Conservation (phyloP, 495 filamentous ascomycete species). For the Alectoria sarmentosa region DNA sequence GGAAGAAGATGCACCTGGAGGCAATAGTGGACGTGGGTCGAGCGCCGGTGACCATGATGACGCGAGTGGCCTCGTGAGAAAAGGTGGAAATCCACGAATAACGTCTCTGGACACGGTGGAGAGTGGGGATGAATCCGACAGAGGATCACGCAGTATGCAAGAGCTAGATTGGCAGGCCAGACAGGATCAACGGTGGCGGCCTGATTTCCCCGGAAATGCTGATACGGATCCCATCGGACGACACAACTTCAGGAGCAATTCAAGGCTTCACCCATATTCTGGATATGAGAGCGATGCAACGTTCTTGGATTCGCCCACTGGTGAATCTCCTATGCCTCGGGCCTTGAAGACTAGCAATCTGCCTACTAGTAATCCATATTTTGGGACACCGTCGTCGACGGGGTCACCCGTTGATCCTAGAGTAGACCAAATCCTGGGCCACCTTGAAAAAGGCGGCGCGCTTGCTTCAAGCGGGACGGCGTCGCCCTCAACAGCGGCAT, state of each 20-base stretch:
- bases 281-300: constrained; percentile 25
- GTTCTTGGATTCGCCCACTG: constrained; percentile 21
- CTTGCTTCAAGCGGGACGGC: constrained; percentile 35
- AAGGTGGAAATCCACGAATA: constrained; percentile 66
- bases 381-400: constrained; percentile 20
- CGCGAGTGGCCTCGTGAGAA: constrained; percentile 60
- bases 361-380: constrained; percentile 3
- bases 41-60: constrained; percentile 49
- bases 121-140: constrained; percentile 31
- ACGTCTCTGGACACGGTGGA: constrained; percentile 62
- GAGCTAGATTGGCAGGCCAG: constrained; percentile 30
- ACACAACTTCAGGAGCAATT: constrained; percentile 24
- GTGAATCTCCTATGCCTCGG: constrained; percentile 18
- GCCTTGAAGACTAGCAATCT: constrained; percentile 3
- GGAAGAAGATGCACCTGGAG: constrained; percentile 31
- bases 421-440: constrained; percentile 26
- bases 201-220: constrained; percentile 18
- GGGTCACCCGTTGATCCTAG: constrained; percentile 26
- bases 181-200: constrained; percentile 22
- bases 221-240: constrained; percentile 28
- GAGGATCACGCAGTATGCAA: constrained; percentile 22
- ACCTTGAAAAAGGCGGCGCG: constrained; percentile 33
- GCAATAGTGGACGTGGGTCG: constrained; percentile 26
- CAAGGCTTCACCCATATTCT: constrained; percentile 23
- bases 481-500: constrained; percentile 30